Evolutionary conservation across 371 early-diverging fungal species (phyloP).

Genomic region (Nosema bombycis): DNA sequence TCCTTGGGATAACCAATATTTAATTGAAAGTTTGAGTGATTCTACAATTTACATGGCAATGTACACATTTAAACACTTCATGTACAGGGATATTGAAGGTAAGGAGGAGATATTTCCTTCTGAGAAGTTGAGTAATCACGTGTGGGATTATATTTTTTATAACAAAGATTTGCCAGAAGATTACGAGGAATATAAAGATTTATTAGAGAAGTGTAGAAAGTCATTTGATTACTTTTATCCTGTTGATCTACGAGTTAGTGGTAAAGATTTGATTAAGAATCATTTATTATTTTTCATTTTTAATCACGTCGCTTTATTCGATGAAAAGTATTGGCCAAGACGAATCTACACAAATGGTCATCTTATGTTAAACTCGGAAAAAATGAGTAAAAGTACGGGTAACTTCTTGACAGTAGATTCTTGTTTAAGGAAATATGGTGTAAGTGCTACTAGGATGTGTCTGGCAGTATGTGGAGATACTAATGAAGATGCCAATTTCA

Average conservation of each 20-base stretch:
- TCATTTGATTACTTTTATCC: constrained; percentile 91
- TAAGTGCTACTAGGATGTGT: constrained; percentile 89
- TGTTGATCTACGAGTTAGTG: constrained; percentile 88
- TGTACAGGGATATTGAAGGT: constrained; percentile 71
- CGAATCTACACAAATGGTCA: constrained; percentile 91
- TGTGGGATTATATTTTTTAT: constrained; percentile 85
- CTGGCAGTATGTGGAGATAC: constrained; percentile 87
- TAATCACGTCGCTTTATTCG: constrained; percentile 94
- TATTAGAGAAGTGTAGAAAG: constrained; percentile 53
- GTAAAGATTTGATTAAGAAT: constrained; percentile 95
- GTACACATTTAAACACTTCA: constrained; percentile 89
- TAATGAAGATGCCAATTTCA: constrained; percentile 97
- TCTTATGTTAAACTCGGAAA: constrained; percentile 85
- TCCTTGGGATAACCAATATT: constrained; percentile 87
- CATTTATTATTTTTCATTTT: constrained; percentile 96
- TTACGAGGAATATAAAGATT: constrained; percentile 67
- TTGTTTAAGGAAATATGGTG: constrained; percentile 79
- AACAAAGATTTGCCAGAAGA: constrained; percentile 68
- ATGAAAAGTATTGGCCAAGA: constrained; percentile 80
- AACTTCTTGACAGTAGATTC: constrained; percentile 88
- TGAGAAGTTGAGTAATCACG: constrained; percentile 79
- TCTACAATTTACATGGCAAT: constrained; percentile 99
- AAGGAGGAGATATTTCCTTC: constrained; percentile 75
- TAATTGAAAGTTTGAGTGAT: constrained; percentile 96
- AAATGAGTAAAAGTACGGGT: constrained; percentile 99